Base-by-base conservation (phyloP, 2,329 filamentous ascomycete species). In the Nothopassalora personata region DNA sequence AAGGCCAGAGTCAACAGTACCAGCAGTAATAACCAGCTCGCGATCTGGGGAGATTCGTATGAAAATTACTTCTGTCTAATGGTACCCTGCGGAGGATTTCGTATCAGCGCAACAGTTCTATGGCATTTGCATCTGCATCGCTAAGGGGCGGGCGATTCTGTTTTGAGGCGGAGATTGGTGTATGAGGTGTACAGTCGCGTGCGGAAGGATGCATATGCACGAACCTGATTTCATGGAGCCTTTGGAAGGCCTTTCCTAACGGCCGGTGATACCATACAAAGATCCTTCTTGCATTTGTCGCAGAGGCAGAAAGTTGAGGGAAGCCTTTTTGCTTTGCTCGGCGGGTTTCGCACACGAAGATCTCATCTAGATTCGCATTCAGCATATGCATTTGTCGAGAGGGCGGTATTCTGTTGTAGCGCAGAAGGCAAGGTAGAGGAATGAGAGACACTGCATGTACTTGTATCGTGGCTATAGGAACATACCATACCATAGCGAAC, bases 241-340 rank as follows among this genome's bases (percentile, higher is more conserved):
- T 23, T 59, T 58, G 60, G 56, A 60, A 58, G 53, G 43, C 54
- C 55, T 46, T 31, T 48, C 46, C 53, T 64, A 56, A 64, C 60
- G 64, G 63, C 64, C 60, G 63, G 60, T 60, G 62, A 66, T 61
- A 66, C 62, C 61, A 66, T 18, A 62, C 56, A 60, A 43, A 49
- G 56, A 58, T 45, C 54, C 58, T 59, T 50, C 39, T 55, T 13
- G n/a, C 15, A 2, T 50, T 50, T 52, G 39, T 52, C 30, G 59
- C 54, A 57, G 59, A 61, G 60, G 59, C 60, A 65, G 57, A 60
- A 58, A 60, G 60, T 57, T 59, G 34, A 59, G 33, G 23, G 30
- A 9, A 36, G n/a, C 31, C 10, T 31, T 18, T 7, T 36, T 11
- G 27, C 13, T 54, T 54, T 45, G 52, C 52, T 54, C 52, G 48